phyloP scores from a whole-genome alignment of 805 yeast species.

The Lipomyces mesembrius region DNA sequence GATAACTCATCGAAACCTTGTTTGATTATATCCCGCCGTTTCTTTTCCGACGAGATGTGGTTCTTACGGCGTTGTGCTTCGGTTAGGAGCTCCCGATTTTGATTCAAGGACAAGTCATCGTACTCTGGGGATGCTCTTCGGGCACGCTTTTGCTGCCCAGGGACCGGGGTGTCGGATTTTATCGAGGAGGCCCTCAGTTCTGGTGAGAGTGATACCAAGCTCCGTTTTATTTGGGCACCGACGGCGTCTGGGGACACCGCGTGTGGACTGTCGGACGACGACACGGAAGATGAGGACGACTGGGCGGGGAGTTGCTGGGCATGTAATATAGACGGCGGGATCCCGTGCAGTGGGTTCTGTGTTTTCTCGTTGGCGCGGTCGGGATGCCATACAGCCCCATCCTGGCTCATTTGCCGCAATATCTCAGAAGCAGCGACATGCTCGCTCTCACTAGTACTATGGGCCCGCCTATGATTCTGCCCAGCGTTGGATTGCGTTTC shows the following conservation, averaged over 20 bases:
- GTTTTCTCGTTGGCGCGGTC: not conserved
- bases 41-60: conserved; percentile 50
- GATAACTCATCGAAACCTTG: conserved; percentile 47
- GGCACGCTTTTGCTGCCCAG: conserved; percentile 8
- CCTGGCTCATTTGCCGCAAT: conserved; percentile 33
- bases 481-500: not conserved
- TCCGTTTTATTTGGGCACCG: not conserved
- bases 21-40: conserved; percentile 49
- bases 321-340: not conserved
- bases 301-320: not conserved
- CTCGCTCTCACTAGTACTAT: not conserved
- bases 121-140: not conserved
- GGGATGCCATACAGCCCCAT: conserved; percentile 5
- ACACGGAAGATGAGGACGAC: conserved; percentile 4
- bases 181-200: not conserved
- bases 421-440: conserved; percentile 31
- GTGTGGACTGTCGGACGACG: not conserved
- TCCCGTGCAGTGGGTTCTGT: not conserved
- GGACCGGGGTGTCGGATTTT: not conserved
- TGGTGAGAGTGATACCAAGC: conserved; percentile 6
- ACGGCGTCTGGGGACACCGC: not conserved
- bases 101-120: not conserved
- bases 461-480: not conserved
- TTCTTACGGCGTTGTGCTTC: conserved; percentile 49
- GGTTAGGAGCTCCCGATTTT: conserved; percentile 40